Evolutionary conservation across 495 filamentous ascomycete genomes (phyloP), one percentile per base, ranked within the genome.

Genomic region (Annulohypoxylon bovei): DNA sequence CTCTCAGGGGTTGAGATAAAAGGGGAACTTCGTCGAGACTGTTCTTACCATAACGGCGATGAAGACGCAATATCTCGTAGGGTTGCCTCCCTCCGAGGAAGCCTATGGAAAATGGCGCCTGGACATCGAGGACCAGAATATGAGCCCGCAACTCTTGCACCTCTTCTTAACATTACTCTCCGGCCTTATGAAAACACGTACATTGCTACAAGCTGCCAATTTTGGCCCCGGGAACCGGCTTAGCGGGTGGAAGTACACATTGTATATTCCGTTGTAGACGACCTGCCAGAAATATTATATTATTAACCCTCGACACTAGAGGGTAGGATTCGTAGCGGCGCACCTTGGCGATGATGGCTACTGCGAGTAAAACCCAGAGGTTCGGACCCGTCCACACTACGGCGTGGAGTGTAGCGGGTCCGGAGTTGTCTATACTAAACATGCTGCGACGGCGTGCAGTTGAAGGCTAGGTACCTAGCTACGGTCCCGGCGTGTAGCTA

Each of bases 161-260:
- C 20, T 46, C 22, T 23, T 11, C 16, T 16, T 20, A 20, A 16
- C 42, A 46, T n/a, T 46, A 5, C 14, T 16, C 37, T 46, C 11
- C 6, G 16, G 42, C 42, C 20, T 23, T 23, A 11, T 23, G 42
- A 6, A 46, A 23, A 23, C 42, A 46, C 42, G 16, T 46, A 46
- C 42, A 11, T 46, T 46, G 42, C 42, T 46, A 46, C 42, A 46
- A 46, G 42, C 42, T 46, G 42, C 42, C 42, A 46, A 12, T 23
- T 23, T 46, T 16, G 42, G 42, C 7, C 42, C 42, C 42, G 42
- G 42, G 18, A 46, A 46, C 42, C 42, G 16, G 22, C 16, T 23
- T 8, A 46, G 42, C 18, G 42, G 42, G 7, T 46, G 42, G 11
- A 46, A 23, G 16, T 46, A 46, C 42, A n/a, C 42, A 46, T 46